A percentile compares a stretch with the other conserved stretches of the same genome.
phyloP scores from a whole-genome alignment of 768 basidiomycete genomes.

The Russula lepida region DNA sequence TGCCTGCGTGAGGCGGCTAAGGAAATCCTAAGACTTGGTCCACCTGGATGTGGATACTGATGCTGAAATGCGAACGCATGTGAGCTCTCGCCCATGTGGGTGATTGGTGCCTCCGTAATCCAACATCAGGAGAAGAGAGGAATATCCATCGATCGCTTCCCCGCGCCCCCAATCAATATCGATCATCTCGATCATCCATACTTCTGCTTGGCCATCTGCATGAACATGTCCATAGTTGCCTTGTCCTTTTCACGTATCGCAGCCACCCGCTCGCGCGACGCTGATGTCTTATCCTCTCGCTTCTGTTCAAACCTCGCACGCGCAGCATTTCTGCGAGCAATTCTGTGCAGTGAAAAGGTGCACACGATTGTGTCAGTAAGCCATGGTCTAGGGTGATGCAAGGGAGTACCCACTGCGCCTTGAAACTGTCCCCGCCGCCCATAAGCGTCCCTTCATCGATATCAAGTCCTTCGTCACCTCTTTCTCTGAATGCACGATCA shows the following conservation, averaged over 20 bases:
- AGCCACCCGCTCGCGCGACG: constrained; percentile 49
- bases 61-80: not conserved
- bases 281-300: constrained; percentile 45
- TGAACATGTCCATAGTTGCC: constrained; percentile 96
- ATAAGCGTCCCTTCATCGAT: constrained; percentile 70
- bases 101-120: not conserved
- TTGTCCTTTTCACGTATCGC: constrained; percentile 73
- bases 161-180: not conserved
- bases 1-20: not conserved
- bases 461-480: constrained; percentile 72
- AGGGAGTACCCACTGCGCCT: constrained; percentile 48
- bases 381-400: not conserved
- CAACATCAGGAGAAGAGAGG: not conserved
- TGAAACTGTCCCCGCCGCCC: constrained; percentile 79
- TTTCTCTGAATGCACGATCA: constrained; percentile 63
- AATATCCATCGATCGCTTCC: not conserved
- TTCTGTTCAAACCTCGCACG: constrained; percentile 54
- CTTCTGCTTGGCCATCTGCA: constrained; percentile 78
- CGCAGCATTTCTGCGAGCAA: constrained; percentile 69
- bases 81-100: not conserved
- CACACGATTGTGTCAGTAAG: not conserved
- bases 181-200: constrained; percentile 62
- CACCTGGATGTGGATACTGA: not conserved
- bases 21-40: not conserved
- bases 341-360: constrained; percentile 33